These are phyloP conservation scores for Lepidium didymum DNA, from an alignment of 345 rosid genomes.

Conservation along the genomic window DNA sequence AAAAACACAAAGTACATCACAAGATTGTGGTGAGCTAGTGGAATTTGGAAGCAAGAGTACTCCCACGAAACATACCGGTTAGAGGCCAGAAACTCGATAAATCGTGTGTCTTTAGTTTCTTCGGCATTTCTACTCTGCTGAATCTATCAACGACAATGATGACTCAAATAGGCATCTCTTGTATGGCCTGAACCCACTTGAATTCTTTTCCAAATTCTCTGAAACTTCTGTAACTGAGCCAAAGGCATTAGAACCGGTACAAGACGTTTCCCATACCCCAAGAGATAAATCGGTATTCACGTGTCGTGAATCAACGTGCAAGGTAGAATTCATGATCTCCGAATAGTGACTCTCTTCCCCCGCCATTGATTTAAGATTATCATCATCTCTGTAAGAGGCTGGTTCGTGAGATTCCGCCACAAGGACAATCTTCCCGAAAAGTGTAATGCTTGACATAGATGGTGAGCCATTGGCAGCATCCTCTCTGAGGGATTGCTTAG, in stretches of 20 bases:
- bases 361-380: neutral
- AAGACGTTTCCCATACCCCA: constrained; percentile 40
- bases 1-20: too few species aligned
- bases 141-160: constrained; percentile 9
- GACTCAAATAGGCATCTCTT: constrained; percentile 60
- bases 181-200: constrained; percentile 55
- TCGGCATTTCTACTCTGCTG: constrained; percentile 32
- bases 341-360: constrained; percentile 5
- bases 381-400: neutral
- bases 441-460: constrained; percentile 42
- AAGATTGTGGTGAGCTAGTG: too few species aligned
- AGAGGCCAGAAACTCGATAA: too few species aligned
- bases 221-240: constrained; percentile 34
- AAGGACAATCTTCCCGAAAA: constrained; percentile 58
- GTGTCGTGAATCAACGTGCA: constrained; percentile 1
- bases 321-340: constrained; percentile 1
- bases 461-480: neutral
- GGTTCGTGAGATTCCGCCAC: constrained; percentile 28
- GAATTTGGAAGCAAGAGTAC: too few species aligned
- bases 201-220: constrained; percentile 30
- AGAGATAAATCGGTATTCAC: constrained; percentile 35
- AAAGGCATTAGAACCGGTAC: constrained; percentile 31
- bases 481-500: constrained; percentile 25
- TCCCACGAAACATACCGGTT: too few species aligned
- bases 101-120: too few species aligned